Evolutionary conservation across 176 grass and related monocot genomes (phyloP).

Genomic region (Oryza glumipatula): DNA sequence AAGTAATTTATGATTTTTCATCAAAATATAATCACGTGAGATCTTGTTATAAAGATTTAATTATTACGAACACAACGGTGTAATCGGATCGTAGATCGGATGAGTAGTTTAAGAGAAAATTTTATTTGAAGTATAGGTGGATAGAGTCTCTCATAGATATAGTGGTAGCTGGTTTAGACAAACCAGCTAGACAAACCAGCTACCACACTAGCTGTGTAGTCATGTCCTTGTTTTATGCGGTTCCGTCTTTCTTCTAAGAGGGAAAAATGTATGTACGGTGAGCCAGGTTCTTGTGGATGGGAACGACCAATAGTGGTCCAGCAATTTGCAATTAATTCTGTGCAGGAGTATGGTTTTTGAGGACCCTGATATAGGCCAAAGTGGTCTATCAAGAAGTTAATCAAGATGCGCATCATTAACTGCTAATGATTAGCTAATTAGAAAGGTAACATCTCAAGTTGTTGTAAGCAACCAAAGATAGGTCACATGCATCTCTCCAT

Average conservation of each 20-base stretch:
- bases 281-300: neutral
- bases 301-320: slow-evolving; percentile 21
- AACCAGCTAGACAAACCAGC: too few relatives aligned
- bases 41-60: too few relatives aligned
- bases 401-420: slow-evolving; percentile 53
- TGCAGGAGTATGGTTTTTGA: neutral
- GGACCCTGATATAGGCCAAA: slow-evolving; percentile 2
- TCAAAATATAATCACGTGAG: too few relatives aligned
- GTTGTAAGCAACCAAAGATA: slow-evolving; percentile 16
- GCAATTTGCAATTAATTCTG: neutral
- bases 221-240: neutral
- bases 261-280: neutral
- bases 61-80: too few relatives aligned
- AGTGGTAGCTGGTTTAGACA: too few relatives aligned
- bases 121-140: too few relatives aligned
- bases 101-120: too few relatives aligned
- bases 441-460: slow-evolving; percentile 42
- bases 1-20: too few relatives aligned
- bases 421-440: slow-evolving; percentile 48
- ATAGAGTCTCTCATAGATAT: too few relatives aligned
- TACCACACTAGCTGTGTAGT: too few relatives aligned
- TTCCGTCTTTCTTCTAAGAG: neutral
- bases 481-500: slow-evolving; percentile 34
- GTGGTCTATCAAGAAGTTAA: slow-evolving; percentile 47
- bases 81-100: too few relatives aligned